Conservation (phyloP, 192 early-diverging fungal species). For the Polychytrium aggregatum region DNA sequence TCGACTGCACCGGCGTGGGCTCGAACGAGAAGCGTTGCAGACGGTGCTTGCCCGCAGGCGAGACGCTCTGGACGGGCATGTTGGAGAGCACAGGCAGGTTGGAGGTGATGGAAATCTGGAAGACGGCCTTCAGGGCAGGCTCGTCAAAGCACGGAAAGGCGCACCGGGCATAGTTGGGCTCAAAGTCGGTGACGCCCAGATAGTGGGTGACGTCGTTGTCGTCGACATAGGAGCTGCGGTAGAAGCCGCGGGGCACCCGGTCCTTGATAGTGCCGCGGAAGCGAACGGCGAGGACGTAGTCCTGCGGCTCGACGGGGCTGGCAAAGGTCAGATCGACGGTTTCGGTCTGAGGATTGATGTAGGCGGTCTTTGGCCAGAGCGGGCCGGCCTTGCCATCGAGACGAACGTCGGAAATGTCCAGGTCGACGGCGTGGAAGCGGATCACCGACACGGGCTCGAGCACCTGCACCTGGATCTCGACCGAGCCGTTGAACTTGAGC, state of each 20-base stretch:
- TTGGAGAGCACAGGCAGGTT: slow-evolving; percentile 74
- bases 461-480: too few species aligned
- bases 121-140: slow-evolving; percentile 81
- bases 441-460: too few species aligned
- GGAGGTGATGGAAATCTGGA: slow-evolving; percentile 66
- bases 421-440: too few species aligned
- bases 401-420: slow-evolving; percentile 1
- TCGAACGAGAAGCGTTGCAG: slow-evolving; percentile 66
- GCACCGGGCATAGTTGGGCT: slow-evolving; percentile 74
- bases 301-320: too few species aligned
- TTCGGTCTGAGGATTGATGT: too few species aligned
- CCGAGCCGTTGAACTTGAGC: too few species aligned
- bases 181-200: slow-evolving; percentile 82
- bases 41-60: slow-evolving; percentile 13
- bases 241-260: too few species aligned
- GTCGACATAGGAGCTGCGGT: slow-evolving; percentile 55
- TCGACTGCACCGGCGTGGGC: slow-evolving; percentile 70
- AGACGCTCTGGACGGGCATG: slow-evolving; percentile 58
- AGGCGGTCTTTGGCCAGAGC: too few species aligned
- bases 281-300: too few species aligned
- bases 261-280: too few species aligned
- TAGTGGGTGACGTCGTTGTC: slow-evolving; percentile 28
- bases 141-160: slow-evolving; percentile 77
- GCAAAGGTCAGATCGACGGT: too few species aligned
- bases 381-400: too few species aligned